Evolutionary conservation across 495 filamentous ascomycete genomes (phyloP), one percentile per base, ranked within the genome.

Genomic region (Annulohypoxylon moriforme): DNA sequence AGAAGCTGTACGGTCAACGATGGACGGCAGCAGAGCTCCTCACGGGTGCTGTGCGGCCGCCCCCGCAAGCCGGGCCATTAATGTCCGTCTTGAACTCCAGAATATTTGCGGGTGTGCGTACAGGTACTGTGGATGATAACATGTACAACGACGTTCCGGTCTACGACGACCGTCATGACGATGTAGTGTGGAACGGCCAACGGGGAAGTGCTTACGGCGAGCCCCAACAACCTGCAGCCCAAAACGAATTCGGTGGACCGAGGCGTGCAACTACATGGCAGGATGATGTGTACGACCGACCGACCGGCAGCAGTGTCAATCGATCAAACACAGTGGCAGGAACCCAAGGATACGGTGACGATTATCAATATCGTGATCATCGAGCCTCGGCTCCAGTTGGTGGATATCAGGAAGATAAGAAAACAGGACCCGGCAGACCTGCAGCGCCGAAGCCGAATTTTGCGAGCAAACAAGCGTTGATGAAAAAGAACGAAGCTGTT

Each of bases 101-200:
- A 25, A 86, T 91, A 55, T 99, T 99, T 80, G 85, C 87, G 31
- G 93, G 94, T 27, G 82, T 88, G 56, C 84, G 84, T 24, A 73
- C 75, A 11, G 75, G 78, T 14, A 75, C 80, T 1, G 73, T 75
- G 1, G 78, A 82, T 31, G 89, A 92, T 68, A 77, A 82, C 27
- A 96, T 96, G 89, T 99, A 98, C 84, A 98, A 98, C 78, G 95
- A 98, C 74, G 90, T 92, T 16, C 96, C 96, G 1, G 87, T 97
- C 4, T 99, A 98, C 74, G 94, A 96, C 68, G 91, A 95, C 53
- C 84, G 84, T 49, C 92, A 93, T 74, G 96, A 99, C 69, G 89
- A 95, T 74, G 91, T 94, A 3, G 92, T 96, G n/a, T 98, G 96
- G 96, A 93, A 95, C 75, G 92, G 93, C 38, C 87, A 88, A 42